phyloP scores from a whole-genome alignment of 768 basidiomycete genomes.

The Saitozyma podzolica region DNA sequence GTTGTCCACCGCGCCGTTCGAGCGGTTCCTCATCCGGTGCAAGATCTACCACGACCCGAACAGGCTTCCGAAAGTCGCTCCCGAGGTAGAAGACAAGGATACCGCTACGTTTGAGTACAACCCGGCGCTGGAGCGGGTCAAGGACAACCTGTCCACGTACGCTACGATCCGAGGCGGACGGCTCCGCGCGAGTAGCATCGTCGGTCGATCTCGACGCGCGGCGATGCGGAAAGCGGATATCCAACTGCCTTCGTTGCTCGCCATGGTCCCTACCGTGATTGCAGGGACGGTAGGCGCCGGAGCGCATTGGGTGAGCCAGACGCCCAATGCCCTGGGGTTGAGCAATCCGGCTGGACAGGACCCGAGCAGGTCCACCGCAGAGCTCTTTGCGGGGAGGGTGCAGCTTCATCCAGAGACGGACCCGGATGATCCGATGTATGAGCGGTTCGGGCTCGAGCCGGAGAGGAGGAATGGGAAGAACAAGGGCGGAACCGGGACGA shows the following conservation, averaged over 20 bases:
- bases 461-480: not conserved
- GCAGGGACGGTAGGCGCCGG: constrained; percentile 67
- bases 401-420: constrained; percentile 85
- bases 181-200: constrained; percentile 78
- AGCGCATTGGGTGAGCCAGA: constrained; percentile 34
- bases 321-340: constrained; percentile 71
- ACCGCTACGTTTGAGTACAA: constrained; percentile 49
- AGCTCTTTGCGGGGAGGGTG: constrained; percentile 59
- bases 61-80: constrained; percentile 65
- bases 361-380: constrained; percentile 38
- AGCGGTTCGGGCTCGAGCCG: constrained; percentile 11
- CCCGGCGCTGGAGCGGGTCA: constrained; percentile 74
- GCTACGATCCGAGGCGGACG: constrained; percentile 65
- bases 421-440: constrained; percentile 59
- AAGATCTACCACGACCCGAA: constrained; percentile 67
- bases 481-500: too few species aligned
- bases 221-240: constrained; percentile 54
- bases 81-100: constrained; percentile 22
- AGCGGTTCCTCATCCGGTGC: constrained; percentile 61
- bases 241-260: constrained; percentile 63
- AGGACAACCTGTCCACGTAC: constrained; percentile 83
- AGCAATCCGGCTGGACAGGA: constrained; percentile 78
- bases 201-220: constrained; percentile 71
- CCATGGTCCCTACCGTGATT: constrained; percentile 73
- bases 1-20: constrained; percentile 77